Evolutionary conservation across 1,139 yeast species (phyloP), one percentile per base, ranked within the genome.

Genomic region (Meyerozyma sp.): DNA sequence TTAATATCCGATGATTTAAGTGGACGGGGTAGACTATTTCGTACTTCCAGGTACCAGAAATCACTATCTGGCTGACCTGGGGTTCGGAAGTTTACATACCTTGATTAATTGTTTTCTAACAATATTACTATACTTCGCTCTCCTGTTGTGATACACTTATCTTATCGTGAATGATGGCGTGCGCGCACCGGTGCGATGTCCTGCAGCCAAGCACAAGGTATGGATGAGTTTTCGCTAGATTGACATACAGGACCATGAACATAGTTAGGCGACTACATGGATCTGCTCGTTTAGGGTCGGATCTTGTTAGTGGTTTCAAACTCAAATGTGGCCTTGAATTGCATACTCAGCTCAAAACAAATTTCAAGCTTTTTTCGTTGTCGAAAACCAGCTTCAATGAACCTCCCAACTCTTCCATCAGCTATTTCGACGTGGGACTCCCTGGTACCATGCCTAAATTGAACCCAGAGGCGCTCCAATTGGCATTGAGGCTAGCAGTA

Each of bases 371-470:
- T 30, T 93, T 93, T 53, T 86, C 96, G 1, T 56, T 72, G 9
- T 75, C 90, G 0, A 63, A 63, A 5, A 68, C 77, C 39, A 66
- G 71, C 44, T 72, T 79, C 47, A 69, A 73, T 36, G 75, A 77
- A 0, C 51, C 57, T 1, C 95, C 96, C 4, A 93, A 93, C 62
- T 56, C 84, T 3, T 75, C 76, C 39, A 81, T 87, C 1, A 84
- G 95, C 28, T 87, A 68, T 57, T 93, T 84, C 56, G 99, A 93
- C 62, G 75, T 84, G 16, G 89, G 94, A 1, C 62, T 94, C 25
- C 98, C 98, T 0, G 99, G 99, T 1, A 82, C 98, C 0, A 95
- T 87, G 60, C 99, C 99, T 0, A 69, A 53, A 39, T 63, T 94
- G 44, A 93, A 91, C 59, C 79, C 81, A 16, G 87, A 89, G 54